Conservation (phyloP, 1,139 yeast species). For the Pichia sp. region DNA sequence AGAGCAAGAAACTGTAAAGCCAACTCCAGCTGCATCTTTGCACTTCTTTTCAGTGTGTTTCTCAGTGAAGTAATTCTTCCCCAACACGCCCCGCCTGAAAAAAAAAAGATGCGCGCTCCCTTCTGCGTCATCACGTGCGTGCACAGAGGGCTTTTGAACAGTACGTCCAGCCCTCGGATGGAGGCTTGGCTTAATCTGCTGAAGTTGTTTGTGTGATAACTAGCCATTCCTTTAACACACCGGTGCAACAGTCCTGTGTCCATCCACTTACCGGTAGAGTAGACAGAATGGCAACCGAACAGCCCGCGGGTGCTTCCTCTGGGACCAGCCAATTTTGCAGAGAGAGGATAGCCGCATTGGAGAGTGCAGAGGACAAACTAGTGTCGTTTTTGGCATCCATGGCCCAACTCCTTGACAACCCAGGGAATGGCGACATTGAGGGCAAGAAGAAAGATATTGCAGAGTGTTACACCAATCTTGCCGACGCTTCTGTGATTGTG, state of each 20-base stretch:
- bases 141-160: not conserved
- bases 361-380: conserved; percentile 29
- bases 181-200: not conserved
- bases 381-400: conserved; percentile 39
- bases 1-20: no score
- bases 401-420: conserved; percentile 28
- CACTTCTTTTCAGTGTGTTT: no score
- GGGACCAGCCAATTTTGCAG: no score
- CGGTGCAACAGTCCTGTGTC: no score
- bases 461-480: conserved; percentile 24
- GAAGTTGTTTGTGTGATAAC: not conserved
- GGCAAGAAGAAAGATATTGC: conserved; percentile 18
- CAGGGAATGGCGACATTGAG: conserved; percentile 27
- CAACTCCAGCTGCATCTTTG: no score
- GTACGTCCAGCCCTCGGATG: not conserved
- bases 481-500: conserved; percentile 37
- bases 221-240: not conserved
- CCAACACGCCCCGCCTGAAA: no score
- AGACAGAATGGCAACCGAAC: no score
- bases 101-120: no score
- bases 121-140: conserved; percentile 1
- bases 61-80: no score
- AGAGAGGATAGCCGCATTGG: conserved; percentile 25
- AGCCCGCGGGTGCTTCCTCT: no score
- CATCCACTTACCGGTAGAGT: no score